phyloP scores from a whole-genome alignment of 2,329 filamentous ascomycete genomes.

The Pochonia chlamydosporia region DNA sequence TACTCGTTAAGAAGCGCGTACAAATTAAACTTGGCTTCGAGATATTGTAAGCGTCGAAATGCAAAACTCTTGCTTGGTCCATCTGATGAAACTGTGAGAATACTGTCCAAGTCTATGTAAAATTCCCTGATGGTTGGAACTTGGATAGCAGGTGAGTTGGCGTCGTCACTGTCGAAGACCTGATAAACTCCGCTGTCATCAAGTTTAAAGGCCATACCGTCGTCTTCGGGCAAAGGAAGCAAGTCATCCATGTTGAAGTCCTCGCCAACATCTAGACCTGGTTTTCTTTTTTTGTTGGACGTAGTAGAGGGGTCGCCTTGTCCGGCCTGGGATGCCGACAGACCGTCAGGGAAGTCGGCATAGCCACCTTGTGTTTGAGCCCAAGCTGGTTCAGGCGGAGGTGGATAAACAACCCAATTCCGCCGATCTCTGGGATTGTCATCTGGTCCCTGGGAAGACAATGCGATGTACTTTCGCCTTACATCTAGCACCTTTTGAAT shows the following conservation, averaged over 20 bases:
- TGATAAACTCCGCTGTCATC: slow-evolving; percentile 88
- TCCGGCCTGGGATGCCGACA: not conserved
- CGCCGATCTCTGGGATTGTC: slow-evolving; percentile 86
- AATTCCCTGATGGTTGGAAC: slow-evolving; percentile 94
- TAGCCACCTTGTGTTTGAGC: slow-evolving; percentile 21
- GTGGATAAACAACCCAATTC: slow-evolving; percentile 83
- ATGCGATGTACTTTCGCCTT: slow-evolving; percentile 78
- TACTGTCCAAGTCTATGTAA: slow-evolving; percentile 87
- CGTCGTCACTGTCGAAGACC: slow-evolving; percentile 68
- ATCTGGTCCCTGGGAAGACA: slow-evolving; percentile 74
- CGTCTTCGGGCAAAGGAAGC: slow-evolving; percentile 64
- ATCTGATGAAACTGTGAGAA: slow-evolving; percentile 86
- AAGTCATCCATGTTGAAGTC: slow-evolving; percentile 82
- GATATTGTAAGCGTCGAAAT: slow-evolving; percentile 86
- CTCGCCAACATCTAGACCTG: slow-evolving; percentile 83
- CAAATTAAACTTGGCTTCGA: slow-evolving; percentile 95
- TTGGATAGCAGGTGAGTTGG: slow-evolving; percentile 64
- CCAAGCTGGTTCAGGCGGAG: slow-evolving; percentile 89
- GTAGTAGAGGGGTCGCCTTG: slow-evolving; percentile 22
- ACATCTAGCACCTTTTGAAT: slow-evolving; percentile 86
- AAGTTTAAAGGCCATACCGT: slow-evolving; percentile 69
- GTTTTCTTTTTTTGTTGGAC: slow-evolving; percentile 62
- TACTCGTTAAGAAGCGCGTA: slow-evolving; percentile 94
- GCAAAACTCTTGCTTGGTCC: slow-evolving; percentile 96
- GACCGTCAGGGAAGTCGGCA: slow-evolving; percentile 11